phyloP scores from a whole-genome alignment of 2,329 filamentous ascomycete genomes.

The Ophiostoma piceae region DNA sequence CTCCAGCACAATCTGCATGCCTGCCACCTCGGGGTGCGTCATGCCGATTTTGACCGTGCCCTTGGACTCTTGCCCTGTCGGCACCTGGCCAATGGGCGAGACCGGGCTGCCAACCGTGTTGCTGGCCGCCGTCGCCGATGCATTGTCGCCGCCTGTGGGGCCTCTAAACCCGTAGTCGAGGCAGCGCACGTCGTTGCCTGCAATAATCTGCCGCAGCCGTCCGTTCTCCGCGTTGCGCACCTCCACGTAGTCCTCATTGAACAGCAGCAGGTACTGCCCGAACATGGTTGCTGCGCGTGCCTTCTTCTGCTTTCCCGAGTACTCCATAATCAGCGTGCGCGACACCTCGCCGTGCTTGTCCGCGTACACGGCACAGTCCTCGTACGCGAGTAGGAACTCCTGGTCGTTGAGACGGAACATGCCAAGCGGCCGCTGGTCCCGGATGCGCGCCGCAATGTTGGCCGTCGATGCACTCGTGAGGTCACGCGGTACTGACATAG shows the following conservation, averaged over 20 bases:
- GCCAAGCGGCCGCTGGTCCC: slow-evolving; percentile 76
- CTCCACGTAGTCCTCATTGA: slow-evolving; percentile 95
- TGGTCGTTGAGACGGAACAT: slow-evolving; percentile 95
- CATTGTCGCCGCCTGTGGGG: slow-evolving; percentile 44
- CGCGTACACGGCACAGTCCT: slow-evolving; percentile 94
- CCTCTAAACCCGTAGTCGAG: slow-evolving; percentile 76
- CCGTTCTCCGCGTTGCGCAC: slow-evolving; percentile 96
- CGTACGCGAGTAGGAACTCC: slow-evolving; percentile 89
- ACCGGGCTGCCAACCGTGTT: slow-evolving; percentile 27
- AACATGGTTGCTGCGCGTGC: slow-evolving; percentile 83
- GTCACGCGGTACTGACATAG: slow-evolving; percentile 81
- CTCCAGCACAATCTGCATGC: slow-evolving; percentile 84
- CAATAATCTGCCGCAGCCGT: slow-evolving; percentile 85
- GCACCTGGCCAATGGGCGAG: slow-evolving; percentile 31
- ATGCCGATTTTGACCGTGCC: slow-evolving; percentile 90
- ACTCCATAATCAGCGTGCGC: slow-evolving; percentile 94
- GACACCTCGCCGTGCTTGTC: slow-evolving; percentile 97
- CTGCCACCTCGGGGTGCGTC: slow-evolving; percentile 83
- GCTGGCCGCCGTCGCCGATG: slow-evolving; percentile 31
- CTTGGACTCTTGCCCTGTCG: slow-evolving; percentile 44
- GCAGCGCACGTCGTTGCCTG: slow-evolving; percentile 81
- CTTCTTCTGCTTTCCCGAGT: slow-evolving; percentile 78
- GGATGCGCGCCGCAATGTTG: slow-evolving; percentile 79
- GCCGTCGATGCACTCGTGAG: slow-evolving; percentile 71
- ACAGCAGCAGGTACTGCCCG: slow-evolving; percentile 84